Base-by-base conservation (phyloP, 139 green algal species). In the Haematococcus lacustris region DNA sequence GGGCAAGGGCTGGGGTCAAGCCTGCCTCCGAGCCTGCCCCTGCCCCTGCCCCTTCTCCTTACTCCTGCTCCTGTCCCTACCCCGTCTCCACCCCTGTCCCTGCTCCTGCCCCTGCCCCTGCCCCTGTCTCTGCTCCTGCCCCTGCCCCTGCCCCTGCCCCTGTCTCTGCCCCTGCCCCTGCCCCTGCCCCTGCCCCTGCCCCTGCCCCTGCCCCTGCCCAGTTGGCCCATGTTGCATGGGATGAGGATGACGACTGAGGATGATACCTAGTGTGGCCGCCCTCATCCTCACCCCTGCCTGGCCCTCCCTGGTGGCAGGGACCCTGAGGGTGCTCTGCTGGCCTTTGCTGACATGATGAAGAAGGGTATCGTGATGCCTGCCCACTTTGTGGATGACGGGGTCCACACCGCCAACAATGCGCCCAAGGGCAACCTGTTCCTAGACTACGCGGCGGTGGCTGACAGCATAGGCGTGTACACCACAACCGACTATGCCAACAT, bases 291-390 rank as follows among this genome's bases (percentile, higher is more conserved):
- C n/a, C n/a, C n/a, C n/a, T n/a, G n/a, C n/a, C 96, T 40, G 87
- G 95, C 32, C 82, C 91, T 76, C 70, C 97, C 25, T 95, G 94
- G 26, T 40, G 28, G 28, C 67, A 72, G 67, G 67, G 67, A 72
- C 41, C 67, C 67, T 47, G 67, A 89, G 64, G 91, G 91, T 64
- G 82, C 91, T 30, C 88, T 97, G 78, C 71, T 97, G 33, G 91
- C 90, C 0, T 98, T 98, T 75, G 89, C 86, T 28, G 94, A 98
- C 88, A 99, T 99, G 95, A 98, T 99, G 95, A 78, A 76, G 47
- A 97, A 98, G 85, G 89, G 96, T 78, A 98, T 99, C 73, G 91
- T 97, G 23, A 99, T 99, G 95, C 93, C 93, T 3, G 94, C 95
- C 1, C 93, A 98, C 83, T 83, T 96, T 3, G 94, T 99, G 91